These are phyloP conservation scores for Letharia columbiana DNA, from an alignment of 495 filamentous ascomycete genomes.

Conservation along the genomic window DNA sequence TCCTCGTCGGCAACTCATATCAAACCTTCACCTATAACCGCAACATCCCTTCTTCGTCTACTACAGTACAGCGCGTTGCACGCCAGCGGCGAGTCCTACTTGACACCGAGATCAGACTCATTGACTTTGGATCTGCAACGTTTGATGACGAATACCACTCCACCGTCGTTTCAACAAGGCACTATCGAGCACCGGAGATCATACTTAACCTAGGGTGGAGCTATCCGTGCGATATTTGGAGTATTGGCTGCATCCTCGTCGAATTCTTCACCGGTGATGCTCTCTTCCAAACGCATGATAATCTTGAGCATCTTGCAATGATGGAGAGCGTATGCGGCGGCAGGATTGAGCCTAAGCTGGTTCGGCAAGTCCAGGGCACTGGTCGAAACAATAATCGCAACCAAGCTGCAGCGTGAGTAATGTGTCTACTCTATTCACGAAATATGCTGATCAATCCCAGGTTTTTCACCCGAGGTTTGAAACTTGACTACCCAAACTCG, in stretches of 20 bases:
- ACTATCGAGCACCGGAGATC: constrained; percentile 95
- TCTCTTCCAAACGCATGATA: constrained; percentile 96
- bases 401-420: constrained; percentile 69
- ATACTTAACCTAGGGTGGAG: constrained; percentile 96
- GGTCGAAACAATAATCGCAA: constrained; percentile 59
- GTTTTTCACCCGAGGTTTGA: constrained; percentile 68
- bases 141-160: constrained; percentile 99
- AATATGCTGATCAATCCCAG: constrained; percentile 36
- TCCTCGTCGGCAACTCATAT: constrained; percentile 80
- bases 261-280: constrained; percentile 98
- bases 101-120: constrained; percentile 92
- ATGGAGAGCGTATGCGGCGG: constrained; percentile 84
- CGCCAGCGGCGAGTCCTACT: constrained; percentile 81
- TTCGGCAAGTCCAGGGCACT: constrained; percentile 61
- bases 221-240: constrained; percentile 97
- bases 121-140: constrained; percentile 96
- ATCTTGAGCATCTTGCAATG: constrained; percentile 97
- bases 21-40: constrained; percentile 97
- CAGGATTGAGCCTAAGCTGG: constrained; percentile 64
- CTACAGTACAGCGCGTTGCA: constrained; percentile 63
- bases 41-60: constrained; percentile 84
- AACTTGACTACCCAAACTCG: constrained; percentile 77
- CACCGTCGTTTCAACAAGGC: constrained; percentile 89
- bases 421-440: neutral
- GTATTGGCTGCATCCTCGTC: constrained; percentile 97